Percentiles rank a stretch among this genome's conserved stretches.
phyloP scores from a whole-genome alignment of 2,329 filamentous ascomycete species.

The Ceratocystis diversiconidia region DNA sequence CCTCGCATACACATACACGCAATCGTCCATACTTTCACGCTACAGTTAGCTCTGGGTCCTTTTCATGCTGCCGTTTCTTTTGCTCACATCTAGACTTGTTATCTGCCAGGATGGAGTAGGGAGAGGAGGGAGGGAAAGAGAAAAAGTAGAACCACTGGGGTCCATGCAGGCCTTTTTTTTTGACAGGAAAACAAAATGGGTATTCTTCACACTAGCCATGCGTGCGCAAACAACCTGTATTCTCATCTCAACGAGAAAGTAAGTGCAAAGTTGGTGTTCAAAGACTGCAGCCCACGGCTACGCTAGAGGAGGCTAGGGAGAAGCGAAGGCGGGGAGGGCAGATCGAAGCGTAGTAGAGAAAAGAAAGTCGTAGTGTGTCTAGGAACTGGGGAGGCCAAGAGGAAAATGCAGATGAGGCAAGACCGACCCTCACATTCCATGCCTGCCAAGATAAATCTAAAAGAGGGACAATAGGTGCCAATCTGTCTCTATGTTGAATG shows the following conservation, averaged over 20 bases:
- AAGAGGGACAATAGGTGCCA: no score
- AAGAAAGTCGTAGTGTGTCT: no score
- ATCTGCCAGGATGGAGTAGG: neutral
- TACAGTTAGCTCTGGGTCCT: neutral
- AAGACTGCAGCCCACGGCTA: neutral
- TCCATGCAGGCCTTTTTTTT: slow-evolving; percentile 4
- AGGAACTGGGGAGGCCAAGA: no score
- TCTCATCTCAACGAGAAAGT: slow-evolving; percentile 11
- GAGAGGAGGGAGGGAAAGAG: neutral
- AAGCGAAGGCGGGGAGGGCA: no score
- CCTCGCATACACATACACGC: slow-evolving; percentile 8
- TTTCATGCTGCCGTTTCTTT: slow-evolving; percentile 2
- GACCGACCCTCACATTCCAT: no score
- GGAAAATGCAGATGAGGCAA: no score
- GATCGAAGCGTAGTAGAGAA: no score
- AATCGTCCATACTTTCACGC: slow-evolving; percentile 8
- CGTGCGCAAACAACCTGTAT: neutral
- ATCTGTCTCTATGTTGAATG: no score
- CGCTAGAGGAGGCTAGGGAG: neutral
- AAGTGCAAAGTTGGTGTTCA: slow-evolving; percentile 2
- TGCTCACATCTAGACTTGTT: neutral
- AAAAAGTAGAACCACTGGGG: neutral
- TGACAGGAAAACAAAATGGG: slow-evolving; percentile 9
- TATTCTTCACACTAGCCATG: neutral
- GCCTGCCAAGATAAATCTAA: no score